Evolutionary conservation across 495 filamentous ascomycete genomes (phyloP), one percentile per base, ranked within the genome.

Genomic region (Xylaria scruposa): DNA sequence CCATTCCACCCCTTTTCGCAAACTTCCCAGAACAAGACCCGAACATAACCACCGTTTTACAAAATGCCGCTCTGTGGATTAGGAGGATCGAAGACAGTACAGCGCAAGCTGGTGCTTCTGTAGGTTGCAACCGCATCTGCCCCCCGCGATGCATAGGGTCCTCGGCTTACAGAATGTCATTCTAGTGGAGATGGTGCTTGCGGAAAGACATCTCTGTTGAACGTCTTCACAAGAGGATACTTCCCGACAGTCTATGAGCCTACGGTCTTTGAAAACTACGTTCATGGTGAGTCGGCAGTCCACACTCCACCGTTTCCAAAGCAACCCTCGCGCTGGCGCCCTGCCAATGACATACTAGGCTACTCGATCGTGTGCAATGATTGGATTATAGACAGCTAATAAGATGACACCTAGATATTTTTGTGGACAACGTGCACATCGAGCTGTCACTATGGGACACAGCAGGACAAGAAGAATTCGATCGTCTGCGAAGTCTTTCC

Each of bases 241-340:
- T 99, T 99, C 82, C 96, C 96, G 54, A 97, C 96, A 44, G 96
- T 99, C 75, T 99, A 99, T 81, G 96, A 99, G 80, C 96, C 96
- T 66, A 99, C 96, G 24, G 96, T 99, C 73, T 99, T 99, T 85
- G 95, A 99, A 83, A 99, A 99, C 83, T 99, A 99, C 80, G 96
- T 99, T 71, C 96, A 99, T 82, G 94, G 94, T 97, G 89, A 76
- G 85, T 79, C 38, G 24, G 26, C 40, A 15, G 19, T 66, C 44
- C 42, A 44, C 12, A 17, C 24, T 46, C 44, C 17, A 26, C 17
- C 21, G 10, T 60, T 60, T 26, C 36, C 54, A 17, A 15, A 24
- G 40, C 51, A 24, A 33, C 5, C 26, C 7, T 9, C 12, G 0
- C 5, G 5, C 47, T 67, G 13, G 21, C 24, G 4, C 21, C 40